phyloP scores from a whole-genome alignment of 352 stramenopile genomes.

The Phytophthora sojae region DNA sequence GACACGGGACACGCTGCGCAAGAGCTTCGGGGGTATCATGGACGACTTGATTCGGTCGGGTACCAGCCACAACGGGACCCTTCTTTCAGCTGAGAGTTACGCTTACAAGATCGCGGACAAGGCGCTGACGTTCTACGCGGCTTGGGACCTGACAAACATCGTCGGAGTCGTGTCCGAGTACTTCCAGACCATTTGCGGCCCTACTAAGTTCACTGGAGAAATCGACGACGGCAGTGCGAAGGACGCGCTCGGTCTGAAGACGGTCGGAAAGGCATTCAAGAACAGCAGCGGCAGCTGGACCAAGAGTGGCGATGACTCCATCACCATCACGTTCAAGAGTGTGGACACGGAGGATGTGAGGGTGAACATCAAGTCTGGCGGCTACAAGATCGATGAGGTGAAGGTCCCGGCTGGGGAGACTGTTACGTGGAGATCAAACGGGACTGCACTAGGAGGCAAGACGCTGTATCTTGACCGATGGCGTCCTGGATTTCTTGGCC shows the following conservation, averaged over 20 bases:
- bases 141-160: slow-evolving; percentile 49
- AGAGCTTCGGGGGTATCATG: slow-evolving; percentile 52
- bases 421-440: slow-evolving; percentile 26
- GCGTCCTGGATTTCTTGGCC: slow-evolving; percentile 33
- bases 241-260: slow-evolving; percentile 41
- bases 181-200: slow-evolving; percentile 55
- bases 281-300: slow-evolving; percentile 37
- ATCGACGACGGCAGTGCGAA: slow-evolving; percentile 49
- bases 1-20: slow-evolving; percentile 50
- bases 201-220: slow-evolving; percentile 47
- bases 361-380: slow-evolving; percentile 42
- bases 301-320: slow-evolving; percentile 26
- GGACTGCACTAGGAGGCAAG: slow-evolving; percentile 33
- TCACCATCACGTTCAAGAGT: slow-evolving; percentile 36
- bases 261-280: slow-evolving; percentile 42
- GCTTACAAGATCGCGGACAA: slow-evolving; percentile 48
- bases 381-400: slow-evolving; percentile 33
- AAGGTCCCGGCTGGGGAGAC: slow-evolving; percentile 26
- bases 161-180: slow-evolving; percentile 42
- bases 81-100: slow-evolving; percentile 36
- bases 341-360: slow-evolving; percentile 40
- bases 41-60: slow-evolving; percentile 43
- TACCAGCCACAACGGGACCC: slow-evolving; percentile 35
- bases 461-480: slow-evolving; percentile 48
- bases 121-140: slow-evolving; percentile 40